phyloP scores from a whole-genome alignment of 2,329 filamentous ascomycete species.

The Cryphonectria parasitica region DNA sequence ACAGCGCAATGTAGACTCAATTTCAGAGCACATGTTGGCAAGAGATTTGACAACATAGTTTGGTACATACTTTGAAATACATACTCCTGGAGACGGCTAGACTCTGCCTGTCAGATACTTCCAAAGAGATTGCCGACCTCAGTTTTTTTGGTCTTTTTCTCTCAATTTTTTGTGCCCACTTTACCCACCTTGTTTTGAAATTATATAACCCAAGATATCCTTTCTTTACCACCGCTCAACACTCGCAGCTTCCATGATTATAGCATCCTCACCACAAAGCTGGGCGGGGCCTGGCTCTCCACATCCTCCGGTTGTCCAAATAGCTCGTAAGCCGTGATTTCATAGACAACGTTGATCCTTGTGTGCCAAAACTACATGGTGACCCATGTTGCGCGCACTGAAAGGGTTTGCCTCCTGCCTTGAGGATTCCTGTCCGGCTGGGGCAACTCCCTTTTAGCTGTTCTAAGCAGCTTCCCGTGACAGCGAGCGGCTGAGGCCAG shows the following conservation, averaged over 20 bases:
- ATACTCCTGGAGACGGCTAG: slow-evolving; percentile 6
- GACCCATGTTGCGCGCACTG: background rate
- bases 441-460: background rate
- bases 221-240: background rate
- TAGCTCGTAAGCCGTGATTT: slow-evolving; percentile 22
- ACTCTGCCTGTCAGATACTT: slow-evolving; percentile 1
- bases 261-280: background rate
- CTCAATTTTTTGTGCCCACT: background rate
- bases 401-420: background rate
- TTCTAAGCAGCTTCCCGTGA: slow-evolving; percentile 42
- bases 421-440: background rate
- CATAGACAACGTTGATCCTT: slow-evolving; percentile 2
- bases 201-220: background rate
- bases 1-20: background rate
- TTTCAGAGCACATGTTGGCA: background rate
- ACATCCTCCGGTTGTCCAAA: background rate
- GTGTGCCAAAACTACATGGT: background rate
- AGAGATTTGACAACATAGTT: background rate
- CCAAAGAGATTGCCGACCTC: background rate
- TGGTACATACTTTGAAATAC: background rate
- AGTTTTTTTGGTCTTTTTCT: background rate
- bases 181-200: background rate
- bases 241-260: background rate
- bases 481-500: slow-evolving; percentile 66
- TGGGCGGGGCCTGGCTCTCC: background rate